Percentiles rank a stretch among this genome's conserved stretches.
Evolutionary conservation across 1,284 basidiomycete species (phyloP).

Genomic region (Porodaedalea pini): DNA sequence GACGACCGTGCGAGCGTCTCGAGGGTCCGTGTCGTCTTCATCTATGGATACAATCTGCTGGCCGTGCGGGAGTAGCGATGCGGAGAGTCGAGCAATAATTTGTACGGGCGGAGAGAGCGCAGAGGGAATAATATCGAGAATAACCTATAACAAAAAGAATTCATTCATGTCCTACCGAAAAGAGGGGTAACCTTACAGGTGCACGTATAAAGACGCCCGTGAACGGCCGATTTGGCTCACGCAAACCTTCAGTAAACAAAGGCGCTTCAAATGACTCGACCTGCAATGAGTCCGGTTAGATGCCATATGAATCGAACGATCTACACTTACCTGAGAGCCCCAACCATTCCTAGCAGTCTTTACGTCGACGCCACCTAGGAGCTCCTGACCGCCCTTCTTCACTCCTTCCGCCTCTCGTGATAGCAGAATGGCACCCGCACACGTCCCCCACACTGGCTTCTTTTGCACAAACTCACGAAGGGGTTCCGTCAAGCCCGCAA

Average conservation of each 20-base stretch:
- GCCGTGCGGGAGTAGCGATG: constrained; percentile 52
- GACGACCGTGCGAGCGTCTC: constrained; percentile 69
- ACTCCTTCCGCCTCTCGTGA: constrained; percentile 69
- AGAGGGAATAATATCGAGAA: constrained; percentile 46
- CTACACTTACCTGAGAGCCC: constrained; percentile 64
- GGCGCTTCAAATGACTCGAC: constrained; percentile 88
- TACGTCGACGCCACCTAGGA: constrained; percentile 81
- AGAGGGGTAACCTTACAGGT: constrained; percentile 51
- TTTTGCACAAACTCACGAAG: constrained; percentile 64
- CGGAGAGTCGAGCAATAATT: constrained; percentile 73
- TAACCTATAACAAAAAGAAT: constrained; percentile 45
- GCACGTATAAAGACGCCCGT: constrained; percentile 94
- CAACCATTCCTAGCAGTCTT: constrained; percentile 88
- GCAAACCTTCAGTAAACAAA: constrained; percentile 63
- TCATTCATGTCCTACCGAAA: constrained; percentile 7
- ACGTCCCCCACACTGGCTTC: constrained; percentile 93
- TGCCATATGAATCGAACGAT: background rate
- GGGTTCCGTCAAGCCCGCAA: constrained; percentile 78
- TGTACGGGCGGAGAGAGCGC: constrained; percentile 50
- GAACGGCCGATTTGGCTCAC: constrained; percentile 63
- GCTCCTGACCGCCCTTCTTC: constrained; percentile 86
- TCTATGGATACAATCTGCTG: constrained; percentile 32
- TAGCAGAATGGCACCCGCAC: constrained; percentile 93
- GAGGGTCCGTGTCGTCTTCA: constrained; percentile 38
- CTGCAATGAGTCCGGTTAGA: constrained; percentile 35